Conservation (phyloP, 78 protist species). For the Dictyostelium firmibasis region DNA sequence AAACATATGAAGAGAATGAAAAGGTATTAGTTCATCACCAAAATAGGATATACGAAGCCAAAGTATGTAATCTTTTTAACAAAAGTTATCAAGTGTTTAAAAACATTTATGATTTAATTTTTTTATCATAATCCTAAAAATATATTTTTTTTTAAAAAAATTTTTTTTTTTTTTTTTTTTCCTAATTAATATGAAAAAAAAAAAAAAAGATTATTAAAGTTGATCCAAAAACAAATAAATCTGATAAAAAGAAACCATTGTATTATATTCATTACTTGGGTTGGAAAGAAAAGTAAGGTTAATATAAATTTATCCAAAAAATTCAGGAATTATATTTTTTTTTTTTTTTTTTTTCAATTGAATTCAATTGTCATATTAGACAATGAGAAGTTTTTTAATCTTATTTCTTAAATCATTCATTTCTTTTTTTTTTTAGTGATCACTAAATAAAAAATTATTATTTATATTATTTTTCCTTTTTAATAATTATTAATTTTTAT, state of each 20-base stretch:
- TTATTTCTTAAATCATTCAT: too few relatives aligned
- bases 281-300: conserved; percentile 46
- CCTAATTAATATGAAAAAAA: neutral
- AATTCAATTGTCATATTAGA: too few relatives aligned
- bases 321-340: neutral
- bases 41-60: conserved; percentile 29
- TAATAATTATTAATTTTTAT: neutral
- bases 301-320: neutral
- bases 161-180: too few relatives aligned
- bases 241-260: neutral
- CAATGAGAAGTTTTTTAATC: too few relatives aligned
- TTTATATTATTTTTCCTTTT: neutral
- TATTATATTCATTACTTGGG: conserved; percentile 44
- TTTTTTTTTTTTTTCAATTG: neutral
- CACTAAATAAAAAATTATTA: too few relatives aligned
- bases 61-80: neutral
- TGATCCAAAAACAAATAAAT: neutral
- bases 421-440: too few relatives aligned
- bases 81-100: too few relatives aligned
- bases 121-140: neutral
- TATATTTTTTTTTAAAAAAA: neutral
- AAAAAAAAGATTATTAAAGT: conserved; percentile 16
- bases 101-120: too few relatives aligned
- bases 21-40: conserved; percentile 28
- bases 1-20: conserved; percentile 45